Evolutionary conservation across 2,329 filamentous ascomycete genomes (phyloP).

Genomic region (Aspergillus carbonarius): DNA sequence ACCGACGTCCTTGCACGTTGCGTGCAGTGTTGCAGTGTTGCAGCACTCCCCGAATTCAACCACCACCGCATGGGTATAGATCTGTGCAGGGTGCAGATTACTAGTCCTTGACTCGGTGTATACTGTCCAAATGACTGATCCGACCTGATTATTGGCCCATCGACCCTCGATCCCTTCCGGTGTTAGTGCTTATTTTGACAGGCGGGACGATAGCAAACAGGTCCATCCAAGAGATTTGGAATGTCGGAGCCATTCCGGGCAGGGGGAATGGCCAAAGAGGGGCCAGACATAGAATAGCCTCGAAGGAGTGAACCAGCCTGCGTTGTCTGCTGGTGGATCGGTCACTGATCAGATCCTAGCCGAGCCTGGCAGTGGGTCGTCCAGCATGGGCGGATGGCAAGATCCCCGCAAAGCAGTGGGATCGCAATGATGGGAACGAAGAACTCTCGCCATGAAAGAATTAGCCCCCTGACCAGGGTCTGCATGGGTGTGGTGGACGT

Average conservation of each 20-base stretch:
- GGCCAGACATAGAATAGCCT: neutral
- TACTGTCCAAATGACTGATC: neutral
- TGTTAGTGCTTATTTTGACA: neutral
- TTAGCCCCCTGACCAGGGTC: too few species aligned
- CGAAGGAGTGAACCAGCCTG: neutral
- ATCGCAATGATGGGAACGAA: neutral
- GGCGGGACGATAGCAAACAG: neutral
- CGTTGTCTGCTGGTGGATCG: too few species aligned
- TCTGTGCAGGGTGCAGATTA: neutral
- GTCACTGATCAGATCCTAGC: slow-evolving; percentile 1
- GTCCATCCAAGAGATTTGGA: neutral
- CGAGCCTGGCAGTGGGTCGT: neutral
- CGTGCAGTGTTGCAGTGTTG: neutral
- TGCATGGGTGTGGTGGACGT: too few species aligned
- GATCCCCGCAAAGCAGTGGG: too few species aligned
- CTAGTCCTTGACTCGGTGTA: neutral
- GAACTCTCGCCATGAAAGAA: too few species aligned
- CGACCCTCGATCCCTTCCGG: neutral
- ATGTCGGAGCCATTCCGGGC: neutral
- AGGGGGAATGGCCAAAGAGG: neutral
- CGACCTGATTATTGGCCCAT: slow-evolving; percentile 5
- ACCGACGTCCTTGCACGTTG: neutral
- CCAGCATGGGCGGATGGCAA: neutral
- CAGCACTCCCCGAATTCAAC: slow-evolving; percentile 1
- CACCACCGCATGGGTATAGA: slow-evolving; percentile 8